Percentiles rank a stretch among this genome's conserved stretches.
phyloP scores from a whole-genome alignment of 495 filamentous ascomycete species.

The Cercophora sp. region DNA sequence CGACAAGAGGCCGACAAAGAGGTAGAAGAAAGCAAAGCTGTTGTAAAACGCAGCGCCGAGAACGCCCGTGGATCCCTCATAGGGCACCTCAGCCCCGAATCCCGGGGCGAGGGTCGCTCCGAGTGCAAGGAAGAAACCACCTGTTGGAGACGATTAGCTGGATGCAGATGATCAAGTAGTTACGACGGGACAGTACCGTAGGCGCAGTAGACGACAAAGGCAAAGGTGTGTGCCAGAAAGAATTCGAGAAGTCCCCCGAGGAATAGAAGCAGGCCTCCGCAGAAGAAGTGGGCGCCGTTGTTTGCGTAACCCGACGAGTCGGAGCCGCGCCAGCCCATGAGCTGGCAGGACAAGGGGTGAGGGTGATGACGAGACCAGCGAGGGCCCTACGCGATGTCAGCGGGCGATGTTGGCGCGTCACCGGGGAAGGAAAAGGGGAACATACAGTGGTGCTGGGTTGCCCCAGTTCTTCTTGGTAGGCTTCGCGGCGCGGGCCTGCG shows the following conservation, averaged over 20 bases:
- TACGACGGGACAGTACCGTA: conserved; percentile 14
- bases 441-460: conserved; percentile 13
- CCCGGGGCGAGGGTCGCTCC: conserved; percentile 15
- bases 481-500: background rate
- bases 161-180: background rate
- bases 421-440: background rate
- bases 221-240: conserved; percentile 17
- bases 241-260: conserved; percentile 14
- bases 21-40: conserved; percentile 17
- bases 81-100: conserved; percentile 10
- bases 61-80: background rate
- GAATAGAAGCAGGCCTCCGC: conserved; percentile 12
- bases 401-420: no score
- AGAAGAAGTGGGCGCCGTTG: conserved; percentile 17
- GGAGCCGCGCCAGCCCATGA: conserved; percentile 17
- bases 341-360: conserved; percentile 15
- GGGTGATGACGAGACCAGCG: conserved; percentile 15
- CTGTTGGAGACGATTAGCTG: background rate
- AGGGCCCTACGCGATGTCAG: conserved; percentile 1
- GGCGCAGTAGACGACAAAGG: conserved; percentile 12
- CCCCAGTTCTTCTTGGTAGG: conserved; percentile 13
- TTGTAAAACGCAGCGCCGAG: conserved; percentile 9
- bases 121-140: conserved; percentile 18
- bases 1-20: conserved; percentile 14
- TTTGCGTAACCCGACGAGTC: conserved; percentile 11